These are phyloP conservation scores for Amaranthus tricolor DNA, from an alignment of 179 eudicot species.

Conservation along the genomic window DNA sequence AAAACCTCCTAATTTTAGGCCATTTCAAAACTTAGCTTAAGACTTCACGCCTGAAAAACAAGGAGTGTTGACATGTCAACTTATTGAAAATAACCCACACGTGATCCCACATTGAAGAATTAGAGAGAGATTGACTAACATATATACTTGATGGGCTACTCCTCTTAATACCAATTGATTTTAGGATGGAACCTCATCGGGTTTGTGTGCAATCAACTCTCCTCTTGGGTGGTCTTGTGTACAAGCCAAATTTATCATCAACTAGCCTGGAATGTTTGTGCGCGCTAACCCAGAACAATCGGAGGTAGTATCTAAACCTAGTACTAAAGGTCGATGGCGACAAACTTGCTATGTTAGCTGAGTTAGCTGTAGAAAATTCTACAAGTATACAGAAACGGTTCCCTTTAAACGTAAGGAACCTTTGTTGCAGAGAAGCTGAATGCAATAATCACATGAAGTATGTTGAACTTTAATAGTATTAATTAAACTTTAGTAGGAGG, in stretches of 20 bases:
- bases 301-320: neutral
- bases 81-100: no score
- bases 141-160: no score
- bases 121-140: no score
- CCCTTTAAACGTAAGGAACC: neutral
- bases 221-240: no score
- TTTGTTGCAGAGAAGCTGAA: neutral
- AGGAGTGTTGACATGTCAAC: neutral
- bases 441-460: neutral
- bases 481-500: neutral
- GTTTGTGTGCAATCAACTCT: no score
- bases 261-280: neutral
- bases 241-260: no score
- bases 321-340: neutral
- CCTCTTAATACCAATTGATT: neutral
- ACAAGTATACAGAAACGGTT: neutral
- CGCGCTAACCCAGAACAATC: neutral
- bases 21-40: neutral
- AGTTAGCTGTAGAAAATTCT: neutral
- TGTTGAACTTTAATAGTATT: neutral
- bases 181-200: no score
- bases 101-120: no score
- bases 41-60: neutral
- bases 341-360: no score
- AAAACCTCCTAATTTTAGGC: neutral